Base-by-base conservation (phyloP, 495 filamentous ascomycete genomes). In the Hypoxylon lienhwacheense region DNA sequence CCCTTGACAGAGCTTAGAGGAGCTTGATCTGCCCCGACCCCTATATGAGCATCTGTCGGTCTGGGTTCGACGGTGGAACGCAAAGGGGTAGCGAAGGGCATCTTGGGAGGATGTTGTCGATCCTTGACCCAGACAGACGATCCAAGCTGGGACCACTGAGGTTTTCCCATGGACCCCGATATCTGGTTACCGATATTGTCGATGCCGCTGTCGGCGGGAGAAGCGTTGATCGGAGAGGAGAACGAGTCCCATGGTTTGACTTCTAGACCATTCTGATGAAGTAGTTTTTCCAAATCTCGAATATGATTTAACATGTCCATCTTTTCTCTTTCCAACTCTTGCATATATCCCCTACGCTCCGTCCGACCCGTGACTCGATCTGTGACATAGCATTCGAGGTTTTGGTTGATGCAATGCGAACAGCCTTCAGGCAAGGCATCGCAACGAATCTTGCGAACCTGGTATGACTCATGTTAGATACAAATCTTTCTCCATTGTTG, bases 321-420 rank as follows among this genome's bases (percentile, higher is more conserved):
- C 64, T 80, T 87, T 68, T 77, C 78, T 15, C 72, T 70, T 47
- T 86, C 81, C 8, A 88, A 69, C 50, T 79, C 72, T 63, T 87
- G 83, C 47, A 87, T 70, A 58, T 89, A 86, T 6, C 90, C 90
- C 45, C 91, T 81, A n/a, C 80, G 79, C 21, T 82, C 83, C 10
- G 90, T 87, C 47, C 87, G 83, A 19, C 87, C 87, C n/a, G 88
- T 91, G 56, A 93, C 89, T 21, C 87, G 82, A 67, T 96, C 91
- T 10, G 90, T 95, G 7, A 90, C 87, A 61, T 81, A 81, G 70
- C 90, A 96, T 49, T 84, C 79, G 41, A 83, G 79, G 54, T 82
- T 81, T 46, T 83, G 83, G 65, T 84, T 81, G 53, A 81, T 71
- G 69, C 90, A 95, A 53, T 86, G 82, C 52, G 81, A 82, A 63